Conservation (phyloP, 306 rosid genomes). For the Medicago ruthenica region DNA sequence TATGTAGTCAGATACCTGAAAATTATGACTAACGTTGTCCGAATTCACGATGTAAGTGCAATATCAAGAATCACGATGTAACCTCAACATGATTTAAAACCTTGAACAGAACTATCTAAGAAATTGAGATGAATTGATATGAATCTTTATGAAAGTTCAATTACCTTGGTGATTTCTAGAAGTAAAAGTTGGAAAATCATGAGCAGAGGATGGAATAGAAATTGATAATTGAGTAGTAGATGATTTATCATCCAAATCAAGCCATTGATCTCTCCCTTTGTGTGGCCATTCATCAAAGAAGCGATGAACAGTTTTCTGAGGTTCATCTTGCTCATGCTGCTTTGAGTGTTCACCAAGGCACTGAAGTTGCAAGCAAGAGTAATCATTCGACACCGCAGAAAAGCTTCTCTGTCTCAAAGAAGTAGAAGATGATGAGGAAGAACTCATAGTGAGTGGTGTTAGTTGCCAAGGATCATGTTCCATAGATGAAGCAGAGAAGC, state of each 20-base stretch:
- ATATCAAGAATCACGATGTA: neutral
- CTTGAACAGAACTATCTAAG: neutral
- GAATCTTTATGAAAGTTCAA: conserved; percentile 5
- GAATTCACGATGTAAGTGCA: neutral
- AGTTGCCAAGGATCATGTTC: conserved; percentile 72
- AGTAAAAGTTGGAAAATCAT: conserved; percentile 64
- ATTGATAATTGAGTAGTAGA: conserved; percentile 82
- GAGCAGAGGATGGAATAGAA: conserved; percentile 73
- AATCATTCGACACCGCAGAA: conserved; percentile 57
- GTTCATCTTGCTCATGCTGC: conserved; percentile 58
- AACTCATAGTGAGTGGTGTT: conserved; percentile 78
- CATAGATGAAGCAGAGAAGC: conserved; percentile 66
- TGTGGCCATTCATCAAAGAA: conserved; percentile 92
- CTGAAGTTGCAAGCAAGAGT: conserved; percentile 71
- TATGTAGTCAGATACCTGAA: neutral
- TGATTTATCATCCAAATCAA: conserved; percentile 78
- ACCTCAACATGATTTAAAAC: neutral
- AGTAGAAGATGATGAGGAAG: conserved; percentile 58
- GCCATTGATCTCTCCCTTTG: conserved; percentile 74
- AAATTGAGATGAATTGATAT: neutral
- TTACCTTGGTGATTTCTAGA: conserved; percentile 61
- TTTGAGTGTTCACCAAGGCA: conserved; percentile 48
- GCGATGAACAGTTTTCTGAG: conserved; percentile 75
- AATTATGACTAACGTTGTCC: neutral
- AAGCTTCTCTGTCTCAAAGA: conserved; percentile 63